Percentiles rank a stretch among this genome's conserved stretches.
Conservation (phyloP, 1,139 yeast species). For the Yamadazyma diospyri region DNA sequence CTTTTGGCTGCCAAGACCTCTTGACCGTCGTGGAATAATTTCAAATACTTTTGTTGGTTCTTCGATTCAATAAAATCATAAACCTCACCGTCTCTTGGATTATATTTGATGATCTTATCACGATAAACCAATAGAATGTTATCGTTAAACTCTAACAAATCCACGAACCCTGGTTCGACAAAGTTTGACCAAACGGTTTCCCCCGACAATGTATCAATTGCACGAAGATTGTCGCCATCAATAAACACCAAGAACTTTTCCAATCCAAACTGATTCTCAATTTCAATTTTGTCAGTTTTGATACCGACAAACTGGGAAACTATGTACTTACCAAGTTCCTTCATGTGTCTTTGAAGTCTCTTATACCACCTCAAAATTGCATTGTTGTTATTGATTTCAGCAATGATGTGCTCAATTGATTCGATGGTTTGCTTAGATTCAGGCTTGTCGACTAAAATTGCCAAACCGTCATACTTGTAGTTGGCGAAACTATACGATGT, state of each 20-base stretch:
- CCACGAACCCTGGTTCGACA: conserved; percentile 15
- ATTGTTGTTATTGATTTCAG: conserved; percentile 24
- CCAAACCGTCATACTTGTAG: conserved; percentile 7
- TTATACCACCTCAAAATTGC: conserved; percentile 27
- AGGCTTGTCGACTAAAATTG: conserved; percentile 28
- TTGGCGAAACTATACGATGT: conserved; percentile 4
- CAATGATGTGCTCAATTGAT: conserved; percentile 29
- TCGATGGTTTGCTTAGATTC: conserved; percentile 25
- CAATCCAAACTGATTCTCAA: conserved; percentile 30
- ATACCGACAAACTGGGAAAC: conserved; percentile 12
- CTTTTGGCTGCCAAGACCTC: conserved; percentile 8
- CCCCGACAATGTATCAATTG: conserved; percentile 31
- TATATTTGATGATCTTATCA: conserved; percentile 16
- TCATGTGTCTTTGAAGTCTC: conserved; percentile 32
- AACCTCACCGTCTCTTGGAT: conserved; percentile 25
- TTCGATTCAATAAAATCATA: conserved; percentile 6
- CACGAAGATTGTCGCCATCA: conserved; percentile 20
- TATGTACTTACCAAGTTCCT: conserved; percentile 30
- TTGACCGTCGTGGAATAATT: conserved; percentile 6
- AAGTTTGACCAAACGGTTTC: conserved; percentile 23
- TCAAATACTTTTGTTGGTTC: conserved; percentile 11
- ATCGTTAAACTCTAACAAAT: conserved; percentile 18
- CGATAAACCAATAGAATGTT: conserved; percentile 22
- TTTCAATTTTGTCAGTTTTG: conserved; percentile 7
- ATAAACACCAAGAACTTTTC: conserved; percentile 32